Base-by-base conservation (phyloP, 345 rosid species). In the Brassica juncea region DNA sequence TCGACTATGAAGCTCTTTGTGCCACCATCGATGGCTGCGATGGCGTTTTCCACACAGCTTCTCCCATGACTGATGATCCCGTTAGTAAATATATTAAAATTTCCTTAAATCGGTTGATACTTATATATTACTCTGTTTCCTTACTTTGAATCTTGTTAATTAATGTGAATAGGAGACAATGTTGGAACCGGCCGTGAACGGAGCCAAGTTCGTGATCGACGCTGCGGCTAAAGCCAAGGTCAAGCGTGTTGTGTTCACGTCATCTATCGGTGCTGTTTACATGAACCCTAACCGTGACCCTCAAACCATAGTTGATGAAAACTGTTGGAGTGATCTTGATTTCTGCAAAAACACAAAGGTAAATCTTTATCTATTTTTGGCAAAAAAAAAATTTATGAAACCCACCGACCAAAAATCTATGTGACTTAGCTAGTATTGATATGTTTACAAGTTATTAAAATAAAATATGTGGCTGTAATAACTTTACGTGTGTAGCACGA, bases 1-100 rank as follows among this genome's bases (percentile, higher is more conserved):
- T 90, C 37, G 98, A 95, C 76, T 91, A 73, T 27, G 84, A 82
- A 72, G 82, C 87, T 81, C 88, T 95, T 5, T 71, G 57, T 68
- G 85, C 86, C 37, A 94, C 96, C 52, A 91, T 95, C 83, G 57
- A 25, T 8, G 99, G 94, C 3, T 95, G 99, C 47, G 88, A 91
- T 55, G 99, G 99, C n/a, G 99, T 95, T 72, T 86, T 95, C 83
- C 99, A 95, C 68, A 85, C 97, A 8, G 99, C 99, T 63, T 95
- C 97, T 62, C 99, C 99, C 0, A 92, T 93, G 78, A 95, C 98
- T 10, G 98, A 95, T 42, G 98, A 93, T 74, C 99, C 99, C 11
- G 99, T 95, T 27, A 84, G 92, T 84, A 49, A 4, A n/a, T 23
- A 27, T 60, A 23, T 23, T 23, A 23, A 23, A 23, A 0, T 15